Evolutionary conservation across 2,329 filamentous ascomycete species (phyloP).

Genomic region (Alternaria sp.): DNA sequence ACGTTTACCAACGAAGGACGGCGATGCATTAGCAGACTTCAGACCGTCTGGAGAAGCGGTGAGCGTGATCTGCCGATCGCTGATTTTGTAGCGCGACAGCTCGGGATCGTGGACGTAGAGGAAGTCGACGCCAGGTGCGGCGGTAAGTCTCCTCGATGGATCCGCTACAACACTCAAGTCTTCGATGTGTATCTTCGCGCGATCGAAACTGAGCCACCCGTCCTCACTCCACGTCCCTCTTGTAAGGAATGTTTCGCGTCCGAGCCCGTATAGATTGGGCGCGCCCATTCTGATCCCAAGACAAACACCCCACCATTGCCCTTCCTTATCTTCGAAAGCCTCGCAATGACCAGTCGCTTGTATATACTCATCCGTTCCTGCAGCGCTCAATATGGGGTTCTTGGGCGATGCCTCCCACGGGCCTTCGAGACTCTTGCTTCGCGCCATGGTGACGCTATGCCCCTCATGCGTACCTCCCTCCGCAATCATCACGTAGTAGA

Average conservation of each 20-base stretch:
- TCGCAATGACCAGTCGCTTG: slow-evolving; percentile 23
- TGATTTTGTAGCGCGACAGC: slow-evolving; percentile 4
- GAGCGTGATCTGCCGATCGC: neutral
- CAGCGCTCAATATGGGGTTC: slow-evolving; percentile 18
- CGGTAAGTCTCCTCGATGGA: neutral
- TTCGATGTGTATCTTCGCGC: neutral
- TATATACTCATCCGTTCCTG: slow-evolving; percentile 16
- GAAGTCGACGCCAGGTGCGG: neutral
- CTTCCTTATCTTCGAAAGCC: slow-evolving; percentile 15
- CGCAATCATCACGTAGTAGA: slow-evolving; percentile 44
- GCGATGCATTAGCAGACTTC: slow-evolving; percentile 8
- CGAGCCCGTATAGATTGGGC: slow-evolving; percentile 9
- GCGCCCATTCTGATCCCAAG: slow-evolving; percentile 9
- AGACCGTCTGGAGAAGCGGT: slow-evolving; percentile 9
- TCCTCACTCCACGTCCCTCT: slow-evolving; percentile 10
- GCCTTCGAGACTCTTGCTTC: slow-evolving; percentile 14
- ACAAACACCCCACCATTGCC: slow-evolving; percentile 23
- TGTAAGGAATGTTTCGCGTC: slow-evolving; percentile 19
- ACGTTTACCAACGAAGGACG: slow-evolving; percentile 19
- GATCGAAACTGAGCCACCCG: slow-evolving; percentile 19
- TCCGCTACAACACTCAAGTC: neutral
- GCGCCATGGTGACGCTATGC: slow-evolving; percentile 18
- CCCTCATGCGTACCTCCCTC: slow-evolving; percentile 34
- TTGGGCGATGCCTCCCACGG: slow-evolving; percentile 16
- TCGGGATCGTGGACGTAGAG: slow-evolving; percentile 13